These are phyloP conservation scores for Endoconidiophora polonica DNA, from an alignment of 2,329 filamentous ascomycete species.

Conservation along the genomic window DNA sequence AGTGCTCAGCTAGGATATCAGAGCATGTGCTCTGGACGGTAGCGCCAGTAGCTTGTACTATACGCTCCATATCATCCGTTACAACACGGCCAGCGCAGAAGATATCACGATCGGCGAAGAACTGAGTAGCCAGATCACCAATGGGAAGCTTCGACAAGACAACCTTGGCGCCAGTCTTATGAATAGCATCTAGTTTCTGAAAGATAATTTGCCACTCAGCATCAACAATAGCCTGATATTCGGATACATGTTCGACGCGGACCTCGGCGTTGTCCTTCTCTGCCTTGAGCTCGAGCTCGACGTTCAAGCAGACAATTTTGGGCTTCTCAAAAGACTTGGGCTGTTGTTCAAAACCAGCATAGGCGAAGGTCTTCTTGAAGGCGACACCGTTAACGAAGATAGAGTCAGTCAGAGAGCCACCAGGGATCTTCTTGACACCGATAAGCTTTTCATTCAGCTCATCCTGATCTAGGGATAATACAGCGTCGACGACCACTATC, in stretches of 20 bases:
- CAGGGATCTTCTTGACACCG: conserved; percentile 94
- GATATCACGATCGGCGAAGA: conserved; percentile 92
- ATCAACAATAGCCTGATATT: conserved; percentile 98
- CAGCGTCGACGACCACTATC: conserved; percentile 90
- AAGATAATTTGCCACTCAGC: conserved; percentile 99
- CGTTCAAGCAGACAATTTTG: conserved; percentile 93
- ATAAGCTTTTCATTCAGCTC: conserved; percentile 97
- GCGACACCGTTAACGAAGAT: conserved; percentile 95
- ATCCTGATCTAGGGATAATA: conserved; percentile 86
- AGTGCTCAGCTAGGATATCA: conserved; percentile 74
- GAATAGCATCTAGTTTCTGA: conserved; percentile 92
- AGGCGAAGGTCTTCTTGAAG: conserved; percentile 99
- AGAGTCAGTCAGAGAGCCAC: conserved; percentile 88
- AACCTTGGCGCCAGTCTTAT: conserved; percentile 91
- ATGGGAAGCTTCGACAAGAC: conserved; percentile 95
- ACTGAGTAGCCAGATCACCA: conserved; percentile 92
- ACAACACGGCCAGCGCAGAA: conserved; percentile 94
- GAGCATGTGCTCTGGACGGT: conserved; percentile 91
- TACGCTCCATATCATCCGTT: conserved; percentile 84
- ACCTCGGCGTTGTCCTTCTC: conserved; percentile 99
- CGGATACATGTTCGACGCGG: conserved; percentile 91
- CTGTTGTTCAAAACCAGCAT: conserved; percentile 98
- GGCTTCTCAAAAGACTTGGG: conserved; percentile 89
- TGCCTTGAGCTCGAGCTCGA: conserved; percentile 94
- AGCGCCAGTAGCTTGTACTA: conserved; percentile 86